These are phyloP conservation scores for Arachnomyces sp. DNA, from an alignment of 2,329 filamentous ascomycete genomes.

Conservation along the genomic window DNA sequence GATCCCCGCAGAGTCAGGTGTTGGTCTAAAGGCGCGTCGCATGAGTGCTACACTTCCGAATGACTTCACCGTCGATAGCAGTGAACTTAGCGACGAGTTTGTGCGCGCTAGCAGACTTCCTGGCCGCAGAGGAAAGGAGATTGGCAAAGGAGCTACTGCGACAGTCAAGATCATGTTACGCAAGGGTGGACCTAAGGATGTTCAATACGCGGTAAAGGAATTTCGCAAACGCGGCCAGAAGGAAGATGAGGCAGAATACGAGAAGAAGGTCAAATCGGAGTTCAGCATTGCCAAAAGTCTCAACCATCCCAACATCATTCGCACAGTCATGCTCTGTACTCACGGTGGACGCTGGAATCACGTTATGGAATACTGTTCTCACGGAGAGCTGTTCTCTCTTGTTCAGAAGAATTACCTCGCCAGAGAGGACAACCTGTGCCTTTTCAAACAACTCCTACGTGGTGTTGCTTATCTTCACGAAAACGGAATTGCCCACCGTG, in stretches of 20 bases:
- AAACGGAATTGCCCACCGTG: slow-evolving; percentile 80
- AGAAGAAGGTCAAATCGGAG: slow-evolving; percentile 85
- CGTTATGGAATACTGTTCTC: slow-evolving; percentile 85
- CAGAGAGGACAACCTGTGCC: slow-evolving; percentile 63
- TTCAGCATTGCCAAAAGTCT: slow-evolving; percentile 80
- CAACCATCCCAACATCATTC: slow-evolving; percentile 80
- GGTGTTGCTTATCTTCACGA: slow-evolving; percentile 75
- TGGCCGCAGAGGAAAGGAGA: slow-evolving; percentile 63
- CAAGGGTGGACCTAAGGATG: slow-evolving; percentile 55
- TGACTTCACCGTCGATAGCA: slow-evolving; percentile 64
- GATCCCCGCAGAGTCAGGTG: slow-evolving; percentile 60
- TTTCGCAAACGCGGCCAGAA: slow-evolving; percentile 65
- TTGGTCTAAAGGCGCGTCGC: slow-evolving; percentile 69
- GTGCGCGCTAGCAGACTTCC: slow-evolving; percentile 63
- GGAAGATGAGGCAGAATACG: slow-evolving; percentile 67
- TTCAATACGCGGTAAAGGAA: slow-evolving; percentile 74
- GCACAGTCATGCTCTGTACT: slow-evolving; percentile 68
- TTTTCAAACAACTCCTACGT: slow-evolving; percentile 83
- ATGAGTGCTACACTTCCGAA: slow-evolving; percentile 67
- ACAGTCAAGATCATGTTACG: slow-evolving; percentile 74
- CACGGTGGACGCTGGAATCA: slow-evolving; percentile 75
- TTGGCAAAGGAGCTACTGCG: slow-evolving; percentile 77
- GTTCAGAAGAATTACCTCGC: slow-evolving; percentile 65
- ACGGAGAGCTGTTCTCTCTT: slow-evolving; percentile 71
- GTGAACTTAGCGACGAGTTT: slow-evolving; percentile 62